A percentile compares a stretch with the other conserved stretches of the same genome.
phyloP scores from a whole-genome alignment of 768 basidiomycete genomes.

The Boletus rex-veris region DNA sequence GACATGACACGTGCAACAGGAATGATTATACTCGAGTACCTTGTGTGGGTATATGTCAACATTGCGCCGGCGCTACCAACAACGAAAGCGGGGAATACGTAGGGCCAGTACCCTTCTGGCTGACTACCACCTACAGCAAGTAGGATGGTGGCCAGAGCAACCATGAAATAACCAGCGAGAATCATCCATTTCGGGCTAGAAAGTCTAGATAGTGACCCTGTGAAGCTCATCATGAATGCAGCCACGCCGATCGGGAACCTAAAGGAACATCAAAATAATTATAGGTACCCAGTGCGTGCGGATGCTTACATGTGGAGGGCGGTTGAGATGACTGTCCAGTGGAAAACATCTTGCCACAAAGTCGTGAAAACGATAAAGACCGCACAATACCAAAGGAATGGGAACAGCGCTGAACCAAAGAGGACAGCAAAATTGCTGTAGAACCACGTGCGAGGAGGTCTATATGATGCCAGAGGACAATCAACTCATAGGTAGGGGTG shows the following conservation, averaged over 20 bases:
- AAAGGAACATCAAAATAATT: background rate
- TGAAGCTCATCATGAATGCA: conserved; percentile 36
- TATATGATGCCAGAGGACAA: conserved; percentile 4
- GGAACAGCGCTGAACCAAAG: conserved; percentile 34
- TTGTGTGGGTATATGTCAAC: background rate
- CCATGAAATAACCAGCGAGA: conserved; percentile 37
- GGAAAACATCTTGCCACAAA: conserved; percentile 40
- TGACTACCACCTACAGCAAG: background rate
- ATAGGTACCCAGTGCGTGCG: background rate
- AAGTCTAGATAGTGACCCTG: conserved; percentile 37
- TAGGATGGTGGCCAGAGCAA: conserved; percentile 34
- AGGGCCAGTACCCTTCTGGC: background rate
- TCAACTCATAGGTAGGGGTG: background rate
- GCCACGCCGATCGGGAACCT: conserved; percentile 43
- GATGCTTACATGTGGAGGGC: conserved; percentile 38
- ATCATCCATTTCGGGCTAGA: conserved; percentile 44
- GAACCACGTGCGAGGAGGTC: conserved; percentile 43
- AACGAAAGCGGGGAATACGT: background rate
- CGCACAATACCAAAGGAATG: conserved; percentile 41
- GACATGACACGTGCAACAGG: background rate
- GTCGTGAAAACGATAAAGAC: conserved; percentile 34
- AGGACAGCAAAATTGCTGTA: conserved; percentile 41
- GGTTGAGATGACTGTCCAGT: conserved; percentile 39
- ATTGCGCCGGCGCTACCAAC: background rate
- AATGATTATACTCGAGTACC: background rate